Conservation (phyloP, 257 asterid species). For the Nicotiana paniculata region DNA sequence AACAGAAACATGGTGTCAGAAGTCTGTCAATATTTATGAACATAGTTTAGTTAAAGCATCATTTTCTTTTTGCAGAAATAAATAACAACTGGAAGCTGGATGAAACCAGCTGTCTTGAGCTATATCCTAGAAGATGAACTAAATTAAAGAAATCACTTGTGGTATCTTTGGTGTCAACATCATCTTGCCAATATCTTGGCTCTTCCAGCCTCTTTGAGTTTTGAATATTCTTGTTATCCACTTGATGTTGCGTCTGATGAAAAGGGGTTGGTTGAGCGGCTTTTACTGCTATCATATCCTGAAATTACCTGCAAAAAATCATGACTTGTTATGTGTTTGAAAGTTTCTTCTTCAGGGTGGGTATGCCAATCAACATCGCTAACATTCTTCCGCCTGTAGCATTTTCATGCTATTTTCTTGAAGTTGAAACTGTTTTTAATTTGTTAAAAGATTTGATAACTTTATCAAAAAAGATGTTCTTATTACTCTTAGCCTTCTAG, state of each 20-base stretch:
- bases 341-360: background rate
- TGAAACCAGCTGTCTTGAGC: constrained; percentile 1
- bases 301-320: constrained; percentile 5
- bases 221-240: constrained; percentile 3
- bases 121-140: constrained; percentile 7
- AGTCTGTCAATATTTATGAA: constrained; percentile 8
- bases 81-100: background rate
- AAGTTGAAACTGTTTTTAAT: background rate
- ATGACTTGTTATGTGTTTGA: constrained; percentile 4
- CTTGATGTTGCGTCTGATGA: constrained; percentile 5
- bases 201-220: background rate
- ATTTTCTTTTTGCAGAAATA: background rate
- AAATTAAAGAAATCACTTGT: background rate
- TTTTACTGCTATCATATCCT: constrained; percentile 5
- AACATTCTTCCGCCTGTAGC: background rate
- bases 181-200: background rate
- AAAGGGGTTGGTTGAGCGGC: constrained; percentile 10
- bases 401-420: constrained; percentile 1
- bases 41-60: constrained; percentile 7
- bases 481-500: background rate
- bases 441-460: background rate
- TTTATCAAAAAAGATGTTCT: background rate
- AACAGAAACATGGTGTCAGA: background rate
- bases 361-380: constrained; percentile 1
- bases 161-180: background rate